A percentile compares a stretch with the other conserved stretches of the same genome.
These are phyloP conservation scores for Aspergillus pseudotamarii DNA, from an alignment of 2,329 filamentous ascomycete species.

Conservation along the genomic window DNA sequence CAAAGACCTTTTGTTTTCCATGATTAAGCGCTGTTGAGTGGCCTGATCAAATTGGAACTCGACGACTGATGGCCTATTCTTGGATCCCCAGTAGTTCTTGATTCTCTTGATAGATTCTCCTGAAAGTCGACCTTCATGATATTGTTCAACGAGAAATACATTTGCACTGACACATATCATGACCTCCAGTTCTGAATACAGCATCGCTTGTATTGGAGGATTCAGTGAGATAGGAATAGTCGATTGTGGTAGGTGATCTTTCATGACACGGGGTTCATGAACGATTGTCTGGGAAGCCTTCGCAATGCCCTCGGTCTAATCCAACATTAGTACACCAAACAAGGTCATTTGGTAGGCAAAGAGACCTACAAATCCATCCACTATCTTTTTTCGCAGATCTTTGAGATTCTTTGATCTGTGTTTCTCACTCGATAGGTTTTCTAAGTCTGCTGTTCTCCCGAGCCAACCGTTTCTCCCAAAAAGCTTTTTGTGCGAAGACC, in stretches of 20 bases:
- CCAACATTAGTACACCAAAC: constrained; percentile 2
- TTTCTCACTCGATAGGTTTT: constrained; percentile 28
- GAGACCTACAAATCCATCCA: constrained; percentile 39
- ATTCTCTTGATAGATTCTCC: constrained; percentile 43
- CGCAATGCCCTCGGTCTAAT: constrained; percentile 30
- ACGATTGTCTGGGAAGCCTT: constrained; percentile 22
- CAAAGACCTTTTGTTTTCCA: constrained; percentile 49
- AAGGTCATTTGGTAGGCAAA: not conserved
- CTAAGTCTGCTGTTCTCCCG: constrained; percentile 37
- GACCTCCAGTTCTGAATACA: constrained; percentile 50
- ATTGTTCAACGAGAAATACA: constrained; percentile 47
- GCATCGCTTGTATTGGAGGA: constrained; percentile 43
- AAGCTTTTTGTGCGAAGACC: constrained; percentile 42
- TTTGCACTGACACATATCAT: constrained; percentile 51
- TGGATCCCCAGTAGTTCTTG: constrained; percentile 46
- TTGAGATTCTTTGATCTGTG: constrained; percentile 36
- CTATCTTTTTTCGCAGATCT: constrained; percentile 40
- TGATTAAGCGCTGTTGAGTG: constrained; percentile 53
- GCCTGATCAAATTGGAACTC: constrained; percentile 57
- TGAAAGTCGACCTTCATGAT: constrained; percentile 42
- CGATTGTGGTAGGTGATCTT: constrained; percentile 23
- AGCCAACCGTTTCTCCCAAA: constrained; percentile 48
- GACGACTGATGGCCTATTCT: constrained; percentile 51
- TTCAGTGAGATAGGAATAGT: constrained; percentile 44
- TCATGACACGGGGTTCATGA: constrained; percentile 11